Percentiles rank a stretch among this genome's conserved stretches.
phyloP scores from a whole-genome alignment of 1,284 basidiomycete genomes.

The Xerocomus amazonicus region DNA sequence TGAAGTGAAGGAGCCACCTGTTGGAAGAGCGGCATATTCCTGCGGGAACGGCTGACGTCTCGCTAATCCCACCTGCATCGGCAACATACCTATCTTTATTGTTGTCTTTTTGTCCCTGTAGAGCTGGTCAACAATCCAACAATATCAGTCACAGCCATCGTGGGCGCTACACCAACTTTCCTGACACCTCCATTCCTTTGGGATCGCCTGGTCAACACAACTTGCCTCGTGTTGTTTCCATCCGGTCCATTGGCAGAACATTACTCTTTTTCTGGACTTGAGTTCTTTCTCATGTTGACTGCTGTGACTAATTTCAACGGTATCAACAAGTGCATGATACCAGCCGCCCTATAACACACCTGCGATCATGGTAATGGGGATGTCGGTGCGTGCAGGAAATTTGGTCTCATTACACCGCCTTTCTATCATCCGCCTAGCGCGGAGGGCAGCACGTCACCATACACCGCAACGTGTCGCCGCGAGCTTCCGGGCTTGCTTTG shows the following conservation, averaged over 20 bases:
- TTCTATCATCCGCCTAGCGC: background rate
- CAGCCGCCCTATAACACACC: background rate
- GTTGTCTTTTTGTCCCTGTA: background rate
- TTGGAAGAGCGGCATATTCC: background rate
- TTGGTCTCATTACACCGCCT: background rate
- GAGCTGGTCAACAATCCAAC: background rate
- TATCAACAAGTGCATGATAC: background rate
- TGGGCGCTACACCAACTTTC: background rate
- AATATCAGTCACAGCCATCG: background rate
- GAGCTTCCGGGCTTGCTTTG: constrained; percentile 35
- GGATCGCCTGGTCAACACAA: background rate
- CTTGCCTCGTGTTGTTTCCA: constrained; percentile 10
- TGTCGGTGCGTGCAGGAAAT: background rate
- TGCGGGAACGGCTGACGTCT: background rate
- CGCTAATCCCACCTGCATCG: background rate
- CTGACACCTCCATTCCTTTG: background rate
- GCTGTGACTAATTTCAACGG: background rate
- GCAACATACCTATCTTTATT: background rate
- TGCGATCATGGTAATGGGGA: background rate
- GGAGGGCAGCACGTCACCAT: constrained; percentile 4
- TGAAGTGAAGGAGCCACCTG: background rate
- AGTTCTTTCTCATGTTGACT: background rate
- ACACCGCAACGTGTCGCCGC: constrained; percentile 33
- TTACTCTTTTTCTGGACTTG: background rate
- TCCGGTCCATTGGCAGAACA: background rate